Base-by-base conservation (phyloP, 2,329 filamentous ascomycete species). In the Fonsecaea monophora region DNA sequence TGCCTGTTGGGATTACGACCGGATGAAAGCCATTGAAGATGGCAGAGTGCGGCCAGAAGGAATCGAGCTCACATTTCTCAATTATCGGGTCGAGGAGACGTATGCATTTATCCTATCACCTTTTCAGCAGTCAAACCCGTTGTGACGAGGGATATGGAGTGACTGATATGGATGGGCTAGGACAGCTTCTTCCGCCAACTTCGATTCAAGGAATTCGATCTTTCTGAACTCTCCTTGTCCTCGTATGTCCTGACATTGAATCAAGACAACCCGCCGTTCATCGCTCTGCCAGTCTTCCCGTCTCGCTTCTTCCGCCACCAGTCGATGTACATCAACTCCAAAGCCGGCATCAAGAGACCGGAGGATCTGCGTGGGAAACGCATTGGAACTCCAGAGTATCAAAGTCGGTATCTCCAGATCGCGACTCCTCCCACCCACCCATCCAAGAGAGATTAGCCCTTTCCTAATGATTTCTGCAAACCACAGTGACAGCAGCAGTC, bases 11-110 rank as follows among this genome's bases (percentile, higher is more conserved):
- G 62, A 70, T 18, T 77, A 76, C 64, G 73, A 74, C 63, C 76
- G 74, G 48, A 73, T 75, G 71, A 65, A 68, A 21, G 53, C 74
- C 2, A 70, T 78, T 6, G 66, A 66, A 30, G 73, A 68, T 4
- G 73, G 73, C 30, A 74, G 77, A 60, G 72, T 77, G 2, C 59
- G 63, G 34, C 67, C 76, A 21, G 62, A 59, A 45, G 77, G 77
- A 2, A 72, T 78, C 34, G 71, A 74, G 53, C 67, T 78, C 30
- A 76, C 74, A 62, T 78, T 75, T 70, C 71, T 77, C 35, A 68
- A 71, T 34, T 64, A 64, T 18, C 62, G 62, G 21, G 62, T 64
- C 30, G 62, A 64, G 38, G 62, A 64, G 42, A 64, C 62, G 62
- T 59, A 64, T 7, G 62, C 42, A 32, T 21, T n/a, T 30, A n/a